Percentiles rank a stretch among this genome's conserved stretches.
These are phyloP conservation scores for Tetrahymena thermophila DNA, from an alignment of 73 alveolate species.

Conservation along the genomic window DNA sequence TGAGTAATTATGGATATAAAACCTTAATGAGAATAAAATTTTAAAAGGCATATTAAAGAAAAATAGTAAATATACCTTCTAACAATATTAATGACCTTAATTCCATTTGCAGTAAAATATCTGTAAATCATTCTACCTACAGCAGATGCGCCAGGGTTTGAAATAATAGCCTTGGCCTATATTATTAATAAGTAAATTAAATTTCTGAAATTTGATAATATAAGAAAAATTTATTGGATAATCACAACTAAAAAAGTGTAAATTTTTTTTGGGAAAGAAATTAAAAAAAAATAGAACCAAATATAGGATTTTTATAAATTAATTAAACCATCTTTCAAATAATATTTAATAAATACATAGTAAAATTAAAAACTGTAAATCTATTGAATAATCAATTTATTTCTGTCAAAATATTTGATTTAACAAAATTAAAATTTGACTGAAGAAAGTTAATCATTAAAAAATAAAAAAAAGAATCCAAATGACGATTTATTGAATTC, in stretches of 20 bases:
- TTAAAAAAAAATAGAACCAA: background rate
- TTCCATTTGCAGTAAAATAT: constrained; percentile 41
- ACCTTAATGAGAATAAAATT: no score
- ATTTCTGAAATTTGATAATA: background rate
- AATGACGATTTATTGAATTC: background rate
- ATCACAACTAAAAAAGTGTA: background rate
- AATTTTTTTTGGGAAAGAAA: no score
- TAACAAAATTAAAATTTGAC: background rate
- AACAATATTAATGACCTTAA: constrained; percentile 55
- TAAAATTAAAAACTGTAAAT: background rate
- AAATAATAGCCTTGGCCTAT: constrained; percentile 46
- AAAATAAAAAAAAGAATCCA: background rate
- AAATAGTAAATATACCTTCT: constrained; percentile 34
- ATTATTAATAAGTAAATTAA: background rate
- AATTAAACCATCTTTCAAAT: no score
- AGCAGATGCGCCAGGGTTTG: constrained; percentile 67
- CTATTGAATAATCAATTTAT: background rate
- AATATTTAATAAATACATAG: background rate
- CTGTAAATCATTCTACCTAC: constrained; percentile 64
- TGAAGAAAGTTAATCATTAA: no score
- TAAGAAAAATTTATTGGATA: background rate
- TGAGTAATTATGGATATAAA: no score
- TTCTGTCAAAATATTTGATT: background rate
- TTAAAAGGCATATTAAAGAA: background rate
- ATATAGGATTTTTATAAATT: background rate